Evolutionary conservation across 2,329 filamentous ascomycete species (phyloP).

Genomic region (Paecilomyces dactylethromorphus): DNA sequence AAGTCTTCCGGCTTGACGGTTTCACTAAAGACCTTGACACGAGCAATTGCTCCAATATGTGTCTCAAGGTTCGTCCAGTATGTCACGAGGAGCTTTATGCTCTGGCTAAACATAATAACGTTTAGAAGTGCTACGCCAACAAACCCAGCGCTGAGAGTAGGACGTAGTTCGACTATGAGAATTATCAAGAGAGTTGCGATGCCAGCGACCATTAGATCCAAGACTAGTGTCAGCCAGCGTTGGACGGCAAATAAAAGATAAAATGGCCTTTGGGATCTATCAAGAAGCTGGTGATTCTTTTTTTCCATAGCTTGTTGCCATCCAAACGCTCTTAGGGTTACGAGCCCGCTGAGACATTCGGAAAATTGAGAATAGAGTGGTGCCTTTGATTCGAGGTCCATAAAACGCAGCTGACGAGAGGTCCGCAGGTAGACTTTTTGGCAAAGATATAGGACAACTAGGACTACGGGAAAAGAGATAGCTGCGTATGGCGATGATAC

Average conservation of each 20-base stretch:
- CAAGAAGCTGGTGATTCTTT: constrained; percentile 43
- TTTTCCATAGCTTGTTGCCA: constrained; percentile 43
- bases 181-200: constrained; percentile 45
- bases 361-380: constrained; percentile 54
- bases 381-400: constrained; percentile 57
- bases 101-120: constrained; percentile 48
- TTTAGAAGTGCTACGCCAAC: constrained; percentile 50
- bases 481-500: constrained; percentile 42
- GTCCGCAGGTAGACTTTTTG: constrained; percentile 56
- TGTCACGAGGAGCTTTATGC: constrained; percentile 44
- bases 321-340: constrained; percentile 52
- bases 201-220: constrained; percentile 45
- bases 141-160: constrained; percentile 41
- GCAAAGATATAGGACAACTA: constrained; percentile 42
- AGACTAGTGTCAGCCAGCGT: constrained; percentile 49
- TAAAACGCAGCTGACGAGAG: constrained; percentile 52
- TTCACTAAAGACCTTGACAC: constrained; percentile 48
- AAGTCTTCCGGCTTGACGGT: constrained; percentile 40
- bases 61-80: constrained; percentile 55
- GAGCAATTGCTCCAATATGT: constrained; percentile 49
- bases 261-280: constrained; percentile 50
- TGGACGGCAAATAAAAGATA: constrained; percentile 54
- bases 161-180: constrained; percentile 41
- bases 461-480: constrained; percentile 45
- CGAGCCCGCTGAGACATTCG: constrained; percentile 50